These are phyloP conservation scores for Zizania palustris DNA, from an alignment of 202 grass and related monocot species.

Conservation along the genomic window DNA sequence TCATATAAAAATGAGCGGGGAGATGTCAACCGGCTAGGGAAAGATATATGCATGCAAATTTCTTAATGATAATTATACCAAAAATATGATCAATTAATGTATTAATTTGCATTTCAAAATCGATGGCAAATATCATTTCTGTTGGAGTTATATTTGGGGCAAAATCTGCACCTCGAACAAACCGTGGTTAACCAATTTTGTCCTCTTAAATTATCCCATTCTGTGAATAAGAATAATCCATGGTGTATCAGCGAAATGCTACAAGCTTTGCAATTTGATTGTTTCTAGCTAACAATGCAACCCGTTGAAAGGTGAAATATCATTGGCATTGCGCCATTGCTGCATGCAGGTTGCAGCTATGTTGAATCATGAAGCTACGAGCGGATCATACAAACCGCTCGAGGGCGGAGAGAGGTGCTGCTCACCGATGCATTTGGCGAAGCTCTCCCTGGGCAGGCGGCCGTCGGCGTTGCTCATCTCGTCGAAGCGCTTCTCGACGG, in stretches of 20 bases:
- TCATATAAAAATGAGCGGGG: too few species aligned
- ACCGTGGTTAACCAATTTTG: background rate
- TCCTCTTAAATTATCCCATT: background rate
- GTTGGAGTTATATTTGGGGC: background rate
- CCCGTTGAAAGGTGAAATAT: background rate
- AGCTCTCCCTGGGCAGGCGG: constrained; percentile 57
- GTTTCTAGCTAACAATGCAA: background rate
- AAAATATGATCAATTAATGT: too few species aligned
- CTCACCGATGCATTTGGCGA: constrained; percentile 81
- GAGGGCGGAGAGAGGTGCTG: background rate
- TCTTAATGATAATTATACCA: too few species aligned
- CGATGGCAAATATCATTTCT: too few species aligned
- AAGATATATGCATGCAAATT: too few species aligned
- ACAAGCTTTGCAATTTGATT: background rate
- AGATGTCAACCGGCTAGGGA: too few species aligned
- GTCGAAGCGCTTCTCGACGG: constrained; percentile 83
- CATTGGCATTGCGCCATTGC: constrained; percentile 16
- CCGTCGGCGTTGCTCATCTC: constrained; percentile 58
- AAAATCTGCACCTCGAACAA: background rate
- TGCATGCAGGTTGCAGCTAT: background rate
- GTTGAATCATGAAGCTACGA: background rate
- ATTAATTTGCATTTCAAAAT: too few species aligned
- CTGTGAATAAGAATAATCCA: background rate
- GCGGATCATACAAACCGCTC: background rate
- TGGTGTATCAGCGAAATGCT: background rate